These are phyloP conservation scores for Jackrogersella multiformis DNA, from an alignment of 495 filamentous ascomycete species.

Conservation along the genomic window DNA sequence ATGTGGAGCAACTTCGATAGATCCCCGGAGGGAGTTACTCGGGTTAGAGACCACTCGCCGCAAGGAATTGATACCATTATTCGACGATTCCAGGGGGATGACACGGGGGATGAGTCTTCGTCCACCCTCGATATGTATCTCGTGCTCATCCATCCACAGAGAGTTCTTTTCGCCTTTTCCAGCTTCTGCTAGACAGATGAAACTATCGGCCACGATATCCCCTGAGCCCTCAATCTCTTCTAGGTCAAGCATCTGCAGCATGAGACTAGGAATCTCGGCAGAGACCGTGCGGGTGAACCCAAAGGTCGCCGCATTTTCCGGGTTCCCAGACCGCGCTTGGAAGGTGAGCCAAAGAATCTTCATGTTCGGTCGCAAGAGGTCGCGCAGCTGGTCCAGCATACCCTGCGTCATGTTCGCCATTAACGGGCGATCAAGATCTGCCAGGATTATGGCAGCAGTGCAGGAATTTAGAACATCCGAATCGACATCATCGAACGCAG, in stretches of 20 bases:
- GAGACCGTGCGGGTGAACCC: conserved; percentile 55
- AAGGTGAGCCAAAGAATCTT: conserved; percentile 52
- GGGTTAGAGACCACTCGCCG: conserved; percentile 48
- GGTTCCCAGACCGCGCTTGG: conserved; percentile 39
- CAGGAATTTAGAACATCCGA: conserved; percentile 11
- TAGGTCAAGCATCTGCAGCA: conserved; percentile 54
- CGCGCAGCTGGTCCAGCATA: conserved; percentile 44
- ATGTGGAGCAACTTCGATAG: conserved; percentile 41
- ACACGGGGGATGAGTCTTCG: conserved; percentile 50
- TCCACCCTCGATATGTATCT: conserved; percentile 49
- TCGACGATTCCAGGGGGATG: conserved; percentile 50
- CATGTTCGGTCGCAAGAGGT: conserved; percentile 50
- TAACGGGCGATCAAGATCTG: conserved; percentile 50
- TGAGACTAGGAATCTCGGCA: conserved; percentile 52
- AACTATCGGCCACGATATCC: conserved; percentile 37
- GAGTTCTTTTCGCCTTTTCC: background rate
- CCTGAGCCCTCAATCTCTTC: conserved; percentile 37
- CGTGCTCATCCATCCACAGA: conserved; percentile 49
- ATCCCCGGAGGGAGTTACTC: conserved; percentile 43
- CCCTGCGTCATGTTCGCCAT: conserved; percentile 49
- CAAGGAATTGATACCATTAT: conserved; percentile 49
- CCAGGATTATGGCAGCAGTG: conserved; percentile 50
- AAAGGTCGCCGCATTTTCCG: conserved; percentile 52
- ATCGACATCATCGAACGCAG: conserved; percentile 39
- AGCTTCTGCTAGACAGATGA: conserved; percentile 40